Evolutionary conservation across 495 filamentous ascomycete genomes (phyloP).

Genomic region (Hyaloscypha finlandica): DNA sequence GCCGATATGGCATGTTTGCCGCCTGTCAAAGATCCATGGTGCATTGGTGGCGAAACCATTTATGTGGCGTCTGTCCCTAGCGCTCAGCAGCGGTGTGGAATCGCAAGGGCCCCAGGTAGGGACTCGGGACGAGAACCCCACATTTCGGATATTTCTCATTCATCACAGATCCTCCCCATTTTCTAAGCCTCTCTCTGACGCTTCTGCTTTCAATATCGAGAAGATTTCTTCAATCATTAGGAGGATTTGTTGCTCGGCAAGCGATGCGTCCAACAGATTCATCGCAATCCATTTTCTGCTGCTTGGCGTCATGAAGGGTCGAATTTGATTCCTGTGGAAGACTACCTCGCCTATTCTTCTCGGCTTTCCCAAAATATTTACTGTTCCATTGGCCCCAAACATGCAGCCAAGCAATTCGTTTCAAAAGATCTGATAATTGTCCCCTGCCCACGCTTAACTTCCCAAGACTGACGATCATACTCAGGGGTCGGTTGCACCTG

Average conservation of each 20-base stretch:
- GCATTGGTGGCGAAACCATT: background rate
- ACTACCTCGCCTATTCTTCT: background rate
- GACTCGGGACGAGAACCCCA: background rate
- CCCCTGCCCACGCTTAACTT: background rate
- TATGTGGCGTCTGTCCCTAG: background rate
- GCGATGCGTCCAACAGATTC: no score
- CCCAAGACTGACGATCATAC: conserved; percentile 17
- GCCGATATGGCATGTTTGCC: background rate
- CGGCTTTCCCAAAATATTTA: background rate
- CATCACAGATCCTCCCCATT: background rate
- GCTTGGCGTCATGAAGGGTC: background rate
- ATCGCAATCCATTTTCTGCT: background rate
- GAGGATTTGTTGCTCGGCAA: background rate
- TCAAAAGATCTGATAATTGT: conserved; percentile 15
- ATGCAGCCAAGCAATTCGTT: conserved; percentile 10
- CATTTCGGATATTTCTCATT: background rate
- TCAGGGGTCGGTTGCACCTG: conserved; percentile 16
- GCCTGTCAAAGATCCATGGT: background rate
- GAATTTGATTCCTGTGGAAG: background rate
- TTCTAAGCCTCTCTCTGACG: no score
- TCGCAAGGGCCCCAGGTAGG: background rate
- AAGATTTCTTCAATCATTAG: no score
- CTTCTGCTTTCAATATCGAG: no score
- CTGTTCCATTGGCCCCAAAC: conserved; percentile 12
- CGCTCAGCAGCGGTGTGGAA: background rate